Base-by-base conservation (phyloP, 345 rosid genomes). In the Cardamine occulta region DNA sequence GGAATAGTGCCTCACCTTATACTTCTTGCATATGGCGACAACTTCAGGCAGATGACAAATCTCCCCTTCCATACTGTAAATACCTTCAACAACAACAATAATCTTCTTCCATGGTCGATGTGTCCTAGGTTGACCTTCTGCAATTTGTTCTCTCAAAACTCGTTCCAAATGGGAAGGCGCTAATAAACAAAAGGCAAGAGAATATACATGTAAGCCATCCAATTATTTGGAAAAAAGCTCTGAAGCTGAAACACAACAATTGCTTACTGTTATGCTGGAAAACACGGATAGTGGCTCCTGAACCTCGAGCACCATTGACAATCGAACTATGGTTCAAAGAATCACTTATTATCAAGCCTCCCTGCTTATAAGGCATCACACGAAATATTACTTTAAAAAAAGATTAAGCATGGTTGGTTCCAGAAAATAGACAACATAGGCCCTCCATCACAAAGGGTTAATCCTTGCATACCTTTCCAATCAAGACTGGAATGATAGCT, bases 71-170 rank as follows among this genome's bases (percentile, higher is more conserved):
- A 93, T 93, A 70, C 98, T 91, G 76, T 91, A 93, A 52, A 93
- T 91, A 28, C 98, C 98, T 82, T 93, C 97, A 29, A 89, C 88
- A 6, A 93, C 73, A 35, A 91, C 93, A 37, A 93, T 80, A 53
- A 93, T 93, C 85, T 93, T 91, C 86, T 91, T 93, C 96, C 97
- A 93, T 0, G 97, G 98, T 72, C 95, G 84, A 58, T 87, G 97
- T 3, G 95, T 91, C 82, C 95, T 88, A 1, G 95, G 98, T 62
- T 89, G 97, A 52, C 96, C 98, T 4, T 85, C 95, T 2, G 95
- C 97, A 66, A 93, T 93, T 79, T 93, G 96, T 73, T 93, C 97
- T 75, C 94, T 88, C 82, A 91, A 64, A 35, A 93, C 97, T 80
- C 83, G 74, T 85, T 93, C 96, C 87, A 93, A 82, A 81, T 91